Evolutionary conservation across 2,329 filamentous ascomycete genomes (phyloP), one percentile per base, ranked within the genome.

Genomic region (Ceratocystis cacaofunesta): DNA sequence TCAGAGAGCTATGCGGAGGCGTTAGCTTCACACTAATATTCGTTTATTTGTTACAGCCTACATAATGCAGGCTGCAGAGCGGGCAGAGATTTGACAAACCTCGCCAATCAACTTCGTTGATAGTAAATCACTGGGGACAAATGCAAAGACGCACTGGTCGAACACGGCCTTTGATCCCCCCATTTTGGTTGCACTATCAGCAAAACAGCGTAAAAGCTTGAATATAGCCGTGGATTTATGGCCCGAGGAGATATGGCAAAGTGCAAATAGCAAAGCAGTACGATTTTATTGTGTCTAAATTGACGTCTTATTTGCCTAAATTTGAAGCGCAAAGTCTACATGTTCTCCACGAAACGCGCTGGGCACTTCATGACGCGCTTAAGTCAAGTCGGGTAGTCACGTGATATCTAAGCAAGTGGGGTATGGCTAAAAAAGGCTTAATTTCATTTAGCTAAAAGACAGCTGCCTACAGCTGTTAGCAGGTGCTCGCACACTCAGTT

Each of bases 81-180:
- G 4, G 19, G 46, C 12, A 36, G 19, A 17, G 6, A 50, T 15
- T 5, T 3, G 58, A 68, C 70, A 17, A 68, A 79, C 77, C 69
- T 78, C 76, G 64, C 73, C 70, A 61, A 79, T 77, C 3, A 75
- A 69, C 62, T 74, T 78, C 1, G 75, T 73, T 8, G 76, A 71
- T 19, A 80, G 72, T 17, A 71, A 69, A 46, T 70, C 73, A 70
- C 77, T 78, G 1, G 77, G 74, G 46, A 80, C 77, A 69, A 80
- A 80, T 44, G 77, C 77, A 68, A 80, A 72, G 7, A 71, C 69
- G 72, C 78, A 79, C 67, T 78, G 74, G 68, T 71, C 68, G 69
- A 80, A 79, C 66, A 78, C 69, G 65, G 71, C 68, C 43, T 70
- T 78, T 62, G 44, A 44, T 25, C 44, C 57, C 25, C 36, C 66